Evolutionary conservation across 352 stramenopile species (phyloP), one percentile per base, ranked within the genome.

Genomic region (Phytophthora pseudosyringae): DNA sequence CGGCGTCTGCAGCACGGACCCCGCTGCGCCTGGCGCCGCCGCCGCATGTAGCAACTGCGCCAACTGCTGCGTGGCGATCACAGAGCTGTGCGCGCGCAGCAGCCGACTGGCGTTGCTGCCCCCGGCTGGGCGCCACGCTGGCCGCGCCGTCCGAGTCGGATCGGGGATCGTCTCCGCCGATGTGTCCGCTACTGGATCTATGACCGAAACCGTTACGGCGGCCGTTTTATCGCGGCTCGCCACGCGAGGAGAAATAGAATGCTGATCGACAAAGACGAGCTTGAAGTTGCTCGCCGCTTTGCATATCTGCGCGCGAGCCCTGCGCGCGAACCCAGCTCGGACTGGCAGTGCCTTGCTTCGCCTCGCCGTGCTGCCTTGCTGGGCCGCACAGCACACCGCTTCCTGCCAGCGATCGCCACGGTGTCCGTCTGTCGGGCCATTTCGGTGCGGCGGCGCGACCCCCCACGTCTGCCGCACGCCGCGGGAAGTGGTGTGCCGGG

Each of bases 401-500:
- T 21, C 21, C 21, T 21, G 21, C 21, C 21, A 21, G 21, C 21
- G 21, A 21, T 21, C 21, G 21, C 2, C 21, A 2, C 21, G 21
- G 40, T 46, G 28, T 51, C 25, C 44, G 35, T 5, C 16, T 29
- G 10, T 21, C 45, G 21, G 16, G 18, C 21, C 54, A 70, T 73
- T 73, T 70, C 59, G 66, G 59, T 69, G 66, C 49, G 59, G 21
- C 44, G 59, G 41, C 55, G 60, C 35, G 21, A 65, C 63, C 21
- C 46, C 58, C 46, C 58, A 73, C 65, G 59, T 73, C 65, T 69
- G 58, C 38, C 52, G 48, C 48, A 56, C 53, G 32, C 47, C 62
- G 59, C 66, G 66, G 66, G 66, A 73, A 73, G 60, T 62, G 40
- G 66, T 73, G 59, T 70, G 59, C 53, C 59, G 51, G 47, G 50